phyloP scores from a whole-genome alignment of 2,329 filamentous ascomycete genomes.

The Xylariaceae sp. region DNA sequence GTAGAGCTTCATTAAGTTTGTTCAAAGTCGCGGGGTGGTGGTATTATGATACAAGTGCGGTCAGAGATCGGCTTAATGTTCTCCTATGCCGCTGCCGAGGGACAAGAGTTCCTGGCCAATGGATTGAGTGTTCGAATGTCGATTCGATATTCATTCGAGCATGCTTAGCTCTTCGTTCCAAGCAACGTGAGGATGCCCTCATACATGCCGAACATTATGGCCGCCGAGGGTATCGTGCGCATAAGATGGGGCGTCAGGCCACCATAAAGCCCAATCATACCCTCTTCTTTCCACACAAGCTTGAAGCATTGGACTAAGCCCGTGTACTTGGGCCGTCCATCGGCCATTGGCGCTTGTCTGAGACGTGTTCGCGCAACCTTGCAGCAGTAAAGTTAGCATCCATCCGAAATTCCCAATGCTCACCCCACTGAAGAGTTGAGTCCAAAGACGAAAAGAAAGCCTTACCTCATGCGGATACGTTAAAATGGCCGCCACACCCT shows the following conservation, averaged over 20 bases:
- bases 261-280: slow-evolving; percentile 80
- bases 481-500: slow-evolving; percentile 76
- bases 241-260: slow-evolving; percentile 89
- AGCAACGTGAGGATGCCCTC: slow-evolving; percentile 48
- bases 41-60: too few relatives aligned
- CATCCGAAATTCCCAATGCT: neutral
- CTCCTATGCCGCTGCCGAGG: too few relatives aligned
- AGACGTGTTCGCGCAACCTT: slow-evolving; percentile 78
- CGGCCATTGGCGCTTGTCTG: slow-evolving; percentile 73
- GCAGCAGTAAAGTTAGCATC: slow-evolving; percentile 2
- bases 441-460: slow-evolving; percentile 6
- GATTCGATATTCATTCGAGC: too few relatives aligned
- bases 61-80: too few relatives aligned
- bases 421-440: neutral
- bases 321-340: slow-evolving; percentile 76
- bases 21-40: too few relatives aligned
- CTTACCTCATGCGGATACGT: slow-evolving; percentile 88
- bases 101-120: too few relatives aligned
- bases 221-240: slow-evolving; percentile 84
- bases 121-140: too few relatives aligned
- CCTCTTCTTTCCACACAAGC: slow-evolving; percentile 83
- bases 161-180: slow-evolving; percentile 28
- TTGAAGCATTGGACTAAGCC: slow-evolving; percentile 86
- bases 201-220: slow-evolving; percentile 95
- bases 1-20: too few relatives aligned